These are phyloP conservation scores for Meyerozyma guilliermondii DNA, from an alignment of 1,139 yeast genomes.

Conservation along the genomic window DNA sequence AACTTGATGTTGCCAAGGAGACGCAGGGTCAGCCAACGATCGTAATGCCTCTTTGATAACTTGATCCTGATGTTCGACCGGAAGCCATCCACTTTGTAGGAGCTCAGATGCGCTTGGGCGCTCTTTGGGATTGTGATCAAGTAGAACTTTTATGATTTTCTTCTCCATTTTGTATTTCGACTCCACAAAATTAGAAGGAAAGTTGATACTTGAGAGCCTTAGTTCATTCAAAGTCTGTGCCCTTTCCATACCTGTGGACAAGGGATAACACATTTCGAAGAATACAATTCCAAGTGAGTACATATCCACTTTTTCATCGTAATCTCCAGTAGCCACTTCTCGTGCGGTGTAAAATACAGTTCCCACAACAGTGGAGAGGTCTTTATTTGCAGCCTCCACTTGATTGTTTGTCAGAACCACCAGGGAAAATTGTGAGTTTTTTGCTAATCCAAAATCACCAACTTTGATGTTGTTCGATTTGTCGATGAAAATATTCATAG, in stretches of 20 bases:
- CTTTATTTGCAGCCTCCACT: constrained; percentile 47
- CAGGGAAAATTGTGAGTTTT: constrained; percentile 52
- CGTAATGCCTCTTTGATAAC: constrained; percentile 82
- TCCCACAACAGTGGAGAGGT: constrained; percentile 87
- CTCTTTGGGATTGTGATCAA: constrained; percentile 69
- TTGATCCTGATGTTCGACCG: constrained; percentile 87
- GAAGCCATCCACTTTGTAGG: constrained; percentile 74
- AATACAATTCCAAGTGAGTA: constrained; percentile 91
- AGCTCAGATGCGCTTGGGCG: constrained; percentile 79
- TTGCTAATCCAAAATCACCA: constrained; percentile 97
- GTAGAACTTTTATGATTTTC: constrained; percentile 55
- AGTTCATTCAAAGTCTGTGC: constrained; percentile 62
- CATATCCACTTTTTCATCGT: constrained; percentile 92
- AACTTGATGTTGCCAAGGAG: constrained; percentile 93
- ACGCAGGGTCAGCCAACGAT: constrained; percentile 81
- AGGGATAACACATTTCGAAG: constrained; percentile 86
- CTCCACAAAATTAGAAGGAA: constrained; percentile 61
- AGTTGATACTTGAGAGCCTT: constrained; percentile 52
- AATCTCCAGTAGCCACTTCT: constrained; percentile 75
- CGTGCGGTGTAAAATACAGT: constrained; percentile 90
- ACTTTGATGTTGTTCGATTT: constrained; percentile 83
- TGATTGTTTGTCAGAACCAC: constrained; percentile 39
- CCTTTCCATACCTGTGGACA: constrained; percentile 90
- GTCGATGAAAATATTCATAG: constrained; percentile 93
- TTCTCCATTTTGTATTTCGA: constrained; percentile 52